Base-by-base conservation (phyloP, 768 basidiomycete species). In the Astraeus odoratus region DNA sequence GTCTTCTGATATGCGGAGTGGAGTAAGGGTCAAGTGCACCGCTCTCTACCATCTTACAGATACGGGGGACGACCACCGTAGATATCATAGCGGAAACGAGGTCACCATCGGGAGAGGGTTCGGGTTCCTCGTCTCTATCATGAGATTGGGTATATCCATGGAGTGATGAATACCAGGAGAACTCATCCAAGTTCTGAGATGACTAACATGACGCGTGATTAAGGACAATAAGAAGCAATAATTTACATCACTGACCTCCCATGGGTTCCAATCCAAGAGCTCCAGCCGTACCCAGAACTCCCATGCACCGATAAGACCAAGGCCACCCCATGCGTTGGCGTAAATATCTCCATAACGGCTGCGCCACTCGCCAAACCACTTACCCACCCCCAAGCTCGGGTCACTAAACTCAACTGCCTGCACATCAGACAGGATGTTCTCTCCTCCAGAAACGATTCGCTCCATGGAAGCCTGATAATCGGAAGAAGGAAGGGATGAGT, bases 231-330 rank as follows among this genome's bases (percentile, higher is more conserved):
- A 22, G 15, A 35, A 23, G 26, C 20, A 16, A 36, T n/a, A n/a
- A n/a, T n/a, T 30, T 20, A 41, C 29, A 1, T 15, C 30, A 67
- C 74, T 51, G 56, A 86, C 91, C 67, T 86, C 76, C 19, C 94
- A 71, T 37, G 86, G 89, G 60, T 92, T 80, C 94, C 94, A 96
- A 3, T 83, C 86, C 9, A 90, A 66, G 51, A 83, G 73, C 66
- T 97, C 93, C 46, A 91, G 67, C 44, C 91, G 72, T n/a, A 80
- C 80, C 89, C 90, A 94, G 61, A 93, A 95, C 63, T 93, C 92
- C 91, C 92, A 95, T 39, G 88, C 87, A 40, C 82, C 82, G 1
- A 94, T 81, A 34, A 92, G 74, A 1, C 84, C 90, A 43, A 94
- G 68, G 4, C 92, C 88, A 38, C 93, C 93, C 73, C 88, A 97